Evolutionary conservation across 495 filamentous ascomycete species (phyloP).

Genomic region (Annulohypoxylon maeteangense): DNA sequence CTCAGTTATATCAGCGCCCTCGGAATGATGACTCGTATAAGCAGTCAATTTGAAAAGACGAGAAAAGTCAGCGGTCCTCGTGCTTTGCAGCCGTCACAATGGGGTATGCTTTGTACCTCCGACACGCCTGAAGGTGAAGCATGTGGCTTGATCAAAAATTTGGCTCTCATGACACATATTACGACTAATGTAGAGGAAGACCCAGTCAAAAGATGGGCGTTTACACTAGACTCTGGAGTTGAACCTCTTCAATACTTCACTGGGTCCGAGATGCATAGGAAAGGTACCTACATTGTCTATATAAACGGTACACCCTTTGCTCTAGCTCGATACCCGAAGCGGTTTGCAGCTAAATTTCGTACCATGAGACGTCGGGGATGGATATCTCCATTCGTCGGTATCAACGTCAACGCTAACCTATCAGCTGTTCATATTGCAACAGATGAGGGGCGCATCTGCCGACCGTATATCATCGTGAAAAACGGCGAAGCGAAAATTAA

Average conservation of each 20-base stretch:
- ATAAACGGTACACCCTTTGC: slow-evolving; percentile 95
- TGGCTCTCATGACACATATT: slow-evolving; percentile 99
- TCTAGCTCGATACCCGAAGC: slow-evolving; percentile 81
- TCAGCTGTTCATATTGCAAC: slow-evolving; percentile 93
- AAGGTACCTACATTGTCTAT: slow-evolving; percentile 88
- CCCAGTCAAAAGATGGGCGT: slow-evolving; percentile 82
- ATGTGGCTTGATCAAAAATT: slow-evolving; percentile 96
- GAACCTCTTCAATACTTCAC: slow-evolving; percentile 69
- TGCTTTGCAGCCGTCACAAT: slow-evolving; percentile 95
- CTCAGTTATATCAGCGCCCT: slow-evolving; percentile 96
- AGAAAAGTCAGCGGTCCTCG: slow-evolving; percentile 94
- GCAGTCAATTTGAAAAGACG: slow-evolving; percentile 98
- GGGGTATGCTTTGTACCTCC: slow-evolving; percentile 95
- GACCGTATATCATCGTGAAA: slow-evolving; percentile 93
- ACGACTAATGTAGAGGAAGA: slow-evolving; percentile 94
- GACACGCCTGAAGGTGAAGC: slow-evolving; percentile 99
- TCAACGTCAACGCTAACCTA: slow-evolving; percentile 93
- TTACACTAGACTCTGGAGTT: slow-evolving; percentile 72
- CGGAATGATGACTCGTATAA: slow-evolving; percentile 99
- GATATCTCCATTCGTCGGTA: slow-evolving; percentile 93
- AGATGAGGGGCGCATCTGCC: slow-evolving; percentile 94
- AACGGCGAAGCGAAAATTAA: slow-evolving; percentile 82
- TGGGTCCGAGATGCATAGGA: slow-evolving; percentile 83
- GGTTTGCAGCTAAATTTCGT: slow-evolving; percentile 84
- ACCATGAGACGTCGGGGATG: slow-evolving; percentile 84